phyloP scores from a whole-genome alignment of 371 early-diverging fungal genomes.

The Phascolomyces articulosus region DNA sequence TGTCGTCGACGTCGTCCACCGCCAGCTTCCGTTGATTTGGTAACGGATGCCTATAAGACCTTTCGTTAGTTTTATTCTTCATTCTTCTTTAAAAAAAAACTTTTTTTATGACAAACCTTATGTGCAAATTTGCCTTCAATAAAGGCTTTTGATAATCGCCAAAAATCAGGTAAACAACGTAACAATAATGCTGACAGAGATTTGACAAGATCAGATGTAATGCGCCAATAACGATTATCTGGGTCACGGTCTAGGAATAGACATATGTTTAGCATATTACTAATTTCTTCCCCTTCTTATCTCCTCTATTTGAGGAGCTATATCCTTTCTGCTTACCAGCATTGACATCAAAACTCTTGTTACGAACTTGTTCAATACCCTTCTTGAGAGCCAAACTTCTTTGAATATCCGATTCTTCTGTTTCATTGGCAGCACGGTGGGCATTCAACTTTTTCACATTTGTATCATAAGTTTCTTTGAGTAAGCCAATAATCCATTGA shows the following conservation, averaged over 20 bases:
- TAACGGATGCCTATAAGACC: neutral
- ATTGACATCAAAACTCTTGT: constrained; percentile 32
- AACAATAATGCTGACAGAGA: constrained; percentile 73
- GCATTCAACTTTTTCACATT: constrained; percentile 49
- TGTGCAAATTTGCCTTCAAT: constrained; percentile 81
- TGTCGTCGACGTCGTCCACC: constrained; percentile 44
- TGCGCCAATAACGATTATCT: constrained; percentile 74
- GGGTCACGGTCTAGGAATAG: constrained; percentile 22
- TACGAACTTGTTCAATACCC: constrained; percentile 35
- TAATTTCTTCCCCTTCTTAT: too few relatives aligned
- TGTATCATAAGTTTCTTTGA: constrained; percentile 66
- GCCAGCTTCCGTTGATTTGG: constrained; percentile 11
- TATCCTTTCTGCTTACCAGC: constrained; percentile 13
- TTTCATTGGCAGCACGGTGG: constrained; percentile 19
- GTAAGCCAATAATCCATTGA: constrained; percentile 80
- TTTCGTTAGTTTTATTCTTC: neutral
- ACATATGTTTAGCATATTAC: too few relatives aligned
- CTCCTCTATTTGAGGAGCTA: neutral
- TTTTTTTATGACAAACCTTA: constrained; percentile 29
- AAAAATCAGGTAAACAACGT: constrained; percentile 90
- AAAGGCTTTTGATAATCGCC: constrained; percentile 84
- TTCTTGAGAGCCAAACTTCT: constrained; percentile 40
- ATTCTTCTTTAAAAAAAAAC: neutral
- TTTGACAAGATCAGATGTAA: constrained; percentile 70
- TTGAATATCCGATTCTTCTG: constrained; percentile 34